A percentile compares a stretch with the other conserved stretches of the same genome.
phyloP scores from a whole-genome alignment of 1,139 yeast genomes.

The Saccharomyces hybrid region DNA sequence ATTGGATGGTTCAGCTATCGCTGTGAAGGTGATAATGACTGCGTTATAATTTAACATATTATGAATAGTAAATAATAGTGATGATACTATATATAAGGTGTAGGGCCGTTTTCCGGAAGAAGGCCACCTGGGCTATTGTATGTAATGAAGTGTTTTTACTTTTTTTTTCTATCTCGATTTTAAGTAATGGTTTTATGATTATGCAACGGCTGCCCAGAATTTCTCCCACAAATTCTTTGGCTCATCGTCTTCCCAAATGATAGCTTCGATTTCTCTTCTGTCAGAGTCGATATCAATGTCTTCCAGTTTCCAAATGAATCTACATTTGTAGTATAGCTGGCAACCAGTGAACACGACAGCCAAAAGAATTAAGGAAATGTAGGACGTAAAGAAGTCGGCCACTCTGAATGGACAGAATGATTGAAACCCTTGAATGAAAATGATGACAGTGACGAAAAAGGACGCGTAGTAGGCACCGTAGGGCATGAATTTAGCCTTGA shows the following conservation, averaged over 20 bases:
- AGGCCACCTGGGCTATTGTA: neutral
- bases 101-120: neutral
- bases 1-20: no score
- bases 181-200: slow-evolving; percentile 2
- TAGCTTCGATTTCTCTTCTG: slow-evolving; percentile 51
- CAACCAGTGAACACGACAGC: slow-evolving; percentile 43
- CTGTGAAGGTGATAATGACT: neutral
- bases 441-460: slow-evolving; percentile 41
- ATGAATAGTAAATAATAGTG: neutral
- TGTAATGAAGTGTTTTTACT: neutral
- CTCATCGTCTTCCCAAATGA: slow-evolving; percentile 44
- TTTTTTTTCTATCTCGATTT: neutral
- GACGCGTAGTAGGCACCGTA: slow-evolving; percentile 52
- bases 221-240: slow-evolving; percentile 49
- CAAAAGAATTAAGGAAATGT: slow-evolving; percentile 48
- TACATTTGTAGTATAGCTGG: slow-evolving; percentile 41
- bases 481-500: slow-evolving; percentile 59
- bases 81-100: neutral
- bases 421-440: slow-evolving; percentile 56
- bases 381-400: slow-evolving; percentile 52
- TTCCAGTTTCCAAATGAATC: slow-evolving; percentile 39
- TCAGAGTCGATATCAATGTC: slow-evolving; percentile 58
- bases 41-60: neutral
- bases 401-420: slow-evolving; percentile 46
- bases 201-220: slow-evolving; percentile 39